Conservation (phyloP, 2,329 filamentous ascomycete species). For the Aspergillus phoenicis region DNA sequence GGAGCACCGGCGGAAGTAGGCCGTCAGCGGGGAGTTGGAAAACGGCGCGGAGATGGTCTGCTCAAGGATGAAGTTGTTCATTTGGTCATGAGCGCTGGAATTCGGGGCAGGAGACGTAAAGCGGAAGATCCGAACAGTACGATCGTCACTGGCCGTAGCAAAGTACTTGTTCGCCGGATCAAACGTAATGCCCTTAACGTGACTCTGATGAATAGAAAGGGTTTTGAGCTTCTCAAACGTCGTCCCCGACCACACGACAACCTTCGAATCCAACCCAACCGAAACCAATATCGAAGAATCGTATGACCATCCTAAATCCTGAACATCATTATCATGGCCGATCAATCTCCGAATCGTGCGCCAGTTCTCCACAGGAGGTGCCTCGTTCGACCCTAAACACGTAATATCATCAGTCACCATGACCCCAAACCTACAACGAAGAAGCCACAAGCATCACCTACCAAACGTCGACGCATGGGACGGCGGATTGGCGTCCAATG, state of each 20-base stretch:
- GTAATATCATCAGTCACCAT: constrained; percentile 7
- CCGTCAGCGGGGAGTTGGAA: constrained; percentile 86
- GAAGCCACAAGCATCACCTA: constrained; percentile 42
- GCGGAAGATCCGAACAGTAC: constrained; percentile 93
- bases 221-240: constrained; percentile 98
- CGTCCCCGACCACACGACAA: constrained; percentile 96
- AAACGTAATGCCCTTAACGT: constrained; percentile 98
- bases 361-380: constrained; percentile 95
- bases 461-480: constrained; percentile 78
- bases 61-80: constrained; percentile 94
- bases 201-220: constrained; percentile 87
- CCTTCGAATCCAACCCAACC: constrained; percentile 94
- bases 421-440: not conserved
- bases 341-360: constrained; percentile 90
- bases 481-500: constrained; percentile 79
- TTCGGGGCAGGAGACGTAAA: constrained; percentile 91
- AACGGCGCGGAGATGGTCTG: constrained; percentile 89
- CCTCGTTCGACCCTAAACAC: constrained; percentile 72
- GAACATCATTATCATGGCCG: constrained; percentile 97
- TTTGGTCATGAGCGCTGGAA: constrained; percentile 89
- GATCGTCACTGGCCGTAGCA: constrained; percentile 94
- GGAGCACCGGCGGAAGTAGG: constrained; percentile 93
- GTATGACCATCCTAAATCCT: constrained; percentile 94
- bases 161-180: constrained; percentile 99
- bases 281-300: constrained; percentile 96